Base-by-base conservation (phyloP, 1,139 yeast species). In the Entelexis sorbosivorans region DNA sequence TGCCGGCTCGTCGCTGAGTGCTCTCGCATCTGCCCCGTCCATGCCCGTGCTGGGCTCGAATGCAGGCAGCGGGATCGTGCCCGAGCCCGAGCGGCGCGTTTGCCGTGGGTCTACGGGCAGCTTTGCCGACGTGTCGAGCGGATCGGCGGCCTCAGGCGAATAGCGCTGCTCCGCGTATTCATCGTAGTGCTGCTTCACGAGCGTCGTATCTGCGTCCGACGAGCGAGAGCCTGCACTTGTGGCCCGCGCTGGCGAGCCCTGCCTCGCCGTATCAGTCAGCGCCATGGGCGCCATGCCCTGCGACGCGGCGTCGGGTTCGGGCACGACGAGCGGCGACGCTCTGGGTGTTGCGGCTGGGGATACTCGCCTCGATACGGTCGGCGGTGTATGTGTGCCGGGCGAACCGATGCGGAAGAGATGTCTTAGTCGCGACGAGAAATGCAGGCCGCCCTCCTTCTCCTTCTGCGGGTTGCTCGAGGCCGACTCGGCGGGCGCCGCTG, bases 321-420 rank as follows among this genome's bases (percentile, higher is more conserved):
- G 29, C 9, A 29, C 29, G 20, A 42, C 5, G 5, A 32, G 24
- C 9, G 45, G 45, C 36, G 45, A 42, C 6, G 19, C n/a, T 11
- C 20, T 42, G 5, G 35, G 45, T 10, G 24, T 42, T 6, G 36
- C 14, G 1, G 29, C 17, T 3, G 45, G 45, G 5, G 45, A 42
- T 3, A 31, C 45, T 16, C 36, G 36, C 29, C 36, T 31, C 28
- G 45, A 42, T 14, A 20, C 45, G 3, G 45, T 16, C 19, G 36
- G 45, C 29, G 36, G 19, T 3, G 29, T 5, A n/a, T 31, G 45
- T 2, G 36, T n/a, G 9, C 11, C 28, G 9, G 45, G 45, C 13
- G 45, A 42, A 29, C 45, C 36, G n/a, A 42, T 42, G 3, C 45
- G 16, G 29, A 42, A 42, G 7, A 42, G 45, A 36, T 32, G 36